Conservation (phyloP, 345 rosid species). For the Syzygium jambos region DNA sequence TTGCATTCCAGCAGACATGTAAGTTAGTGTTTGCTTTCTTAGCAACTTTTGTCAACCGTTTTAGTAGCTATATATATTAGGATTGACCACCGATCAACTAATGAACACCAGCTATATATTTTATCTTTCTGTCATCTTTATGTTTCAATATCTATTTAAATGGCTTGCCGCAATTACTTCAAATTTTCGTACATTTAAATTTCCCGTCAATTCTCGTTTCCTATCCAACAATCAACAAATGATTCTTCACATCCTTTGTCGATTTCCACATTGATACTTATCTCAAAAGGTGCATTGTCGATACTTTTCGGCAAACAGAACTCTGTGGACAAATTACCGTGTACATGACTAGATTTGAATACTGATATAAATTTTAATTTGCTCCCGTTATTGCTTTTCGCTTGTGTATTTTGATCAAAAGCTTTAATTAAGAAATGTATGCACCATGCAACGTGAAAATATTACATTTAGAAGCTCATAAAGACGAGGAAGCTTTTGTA, state of each 20-base stretch:
- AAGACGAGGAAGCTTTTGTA: not conserved
- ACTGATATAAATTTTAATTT: not conserved
- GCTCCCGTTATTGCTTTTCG: not conserved
- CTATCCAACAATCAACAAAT: not conserved
- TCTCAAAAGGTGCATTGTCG: too few species aligned
- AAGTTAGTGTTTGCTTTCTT: not conserved
- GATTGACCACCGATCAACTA: not conserved
- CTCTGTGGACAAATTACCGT: not conserved
- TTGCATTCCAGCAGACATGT: fast-evolving
- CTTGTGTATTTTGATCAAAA: not conserved
- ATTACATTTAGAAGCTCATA: not conserved
- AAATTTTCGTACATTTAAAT: too few species aligned
- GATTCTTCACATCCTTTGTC: not conserved
- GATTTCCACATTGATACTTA: not conserved
- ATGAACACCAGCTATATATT: not conserved
- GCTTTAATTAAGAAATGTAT: not conserved
- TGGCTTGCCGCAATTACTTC: not conserved
- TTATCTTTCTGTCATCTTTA: not conserved
- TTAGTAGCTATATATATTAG: not conserved
- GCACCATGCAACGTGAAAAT: not conserved
- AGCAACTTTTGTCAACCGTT: not conserved
- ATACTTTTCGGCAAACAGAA: not conserved
- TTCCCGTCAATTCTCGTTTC: not conserved
- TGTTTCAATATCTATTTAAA: not conserved
- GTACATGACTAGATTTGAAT: not conserved